Conservation (phyloP, 2,329 filamentous ascomycete genomes). For the Zasmidium cellare region DNA sequence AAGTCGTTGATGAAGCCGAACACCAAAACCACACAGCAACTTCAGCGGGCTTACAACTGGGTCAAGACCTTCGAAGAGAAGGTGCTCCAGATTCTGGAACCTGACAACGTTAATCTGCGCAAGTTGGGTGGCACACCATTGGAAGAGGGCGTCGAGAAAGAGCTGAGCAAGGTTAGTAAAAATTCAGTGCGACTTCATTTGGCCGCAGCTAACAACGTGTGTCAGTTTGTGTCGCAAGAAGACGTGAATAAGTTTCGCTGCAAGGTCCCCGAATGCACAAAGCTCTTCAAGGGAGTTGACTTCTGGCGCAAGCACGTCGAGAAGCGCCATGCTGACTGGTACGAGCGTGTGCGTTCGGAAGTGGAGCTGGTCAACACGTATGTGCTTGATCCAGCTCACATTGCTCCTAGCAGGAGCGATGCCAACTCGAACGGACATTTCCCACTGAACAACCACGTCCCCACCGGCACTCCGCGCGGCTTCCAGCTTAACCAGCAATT, state of each 20-base stretch:
- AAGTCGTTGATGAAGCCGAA: slow-evolving; percentile 45
- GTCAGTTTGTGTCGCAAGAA: slow-evolving; percentile 82
- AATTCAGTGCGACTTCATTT: not conserved
- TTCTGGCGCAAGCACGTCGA: slow-evolving; percentile 99
- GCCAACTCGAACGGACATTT: slow-evolving; percentile 96
- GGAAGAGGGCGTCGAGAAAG: slow-evolving; percentile 84
- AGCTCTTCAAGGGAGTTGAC: slow-evolving; percentile 93
- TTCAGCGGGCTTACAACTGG: slow-evolving; percentile 96
- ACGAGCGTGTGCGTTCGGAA: slow-evolving; percentile 76
- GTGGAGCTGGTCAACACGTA: slow-evolving; percentile 92
- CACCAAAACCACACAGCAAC: slow-evolving; percentile 83
- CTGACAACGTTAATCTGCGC: slow-evolving; percentile 79
- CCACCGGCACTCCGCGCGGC: slow-evolving; percentile 83
- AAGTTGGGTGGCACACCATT: slow-evolving; percentile 87
- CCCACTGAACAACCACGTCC: slow-evolving; percentile 69
- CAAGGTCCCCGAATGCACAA: slow-evolving; percentile 92
- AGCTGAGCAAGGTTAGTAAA: slow-evolving; percentile 63
- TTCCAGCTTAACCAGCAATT: slow-evolving; percentile 77
- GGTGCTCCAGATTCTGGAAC: slow-evolving; percentile 86
- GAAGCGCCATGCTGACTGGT: slow-evolving; percentile 90
- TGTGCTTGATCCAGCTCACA: slow-evolving; percentile 89
- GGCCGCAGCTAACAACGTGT: not conserved
- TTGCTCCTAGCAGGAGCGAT: slow-evolving; percentile 88
- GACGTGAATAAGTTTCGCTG: slow-evolving; percentile 97
- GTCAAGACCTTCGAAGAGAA: slow-evolving; percentile 99